These are phyloP conservation scores for Calendula officinalis DNA, from an alignment of 129 eudicot genomes.

Conservation along the genomic window DNA sequence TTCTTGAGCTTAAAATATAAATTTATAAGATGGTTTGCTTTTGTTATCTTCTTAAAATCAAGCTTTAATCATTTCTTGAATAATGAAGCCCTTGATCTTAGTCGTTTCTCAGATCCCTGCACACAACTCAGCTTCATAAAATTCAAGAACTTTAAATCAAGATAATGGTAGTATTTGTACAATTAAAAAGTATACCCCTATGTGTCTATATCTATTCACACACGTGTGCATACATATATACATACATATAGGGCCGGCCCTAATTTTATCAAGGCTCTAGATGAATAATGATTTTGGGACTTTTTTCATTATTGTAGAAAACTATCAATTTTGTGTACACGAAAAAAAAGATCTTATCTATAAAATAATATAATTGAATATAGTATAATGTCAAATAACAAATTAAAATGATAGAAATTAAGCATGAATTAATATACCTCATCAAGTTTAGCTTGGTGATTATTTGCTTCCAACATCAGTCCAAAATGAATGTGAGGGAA, in stretches of 20 bases:
- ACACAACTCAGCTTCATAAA: slow-evolving; percentile 30
- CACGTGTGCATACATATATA: background rate
- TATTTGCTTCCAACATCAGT: slow-evolving; percentile 79
- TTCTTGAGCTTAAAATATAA: slow-evolving; percentile 33
- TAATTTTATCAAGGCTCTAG: too few relatives aligned
- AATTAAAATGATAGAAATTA: too few relatives aligned
- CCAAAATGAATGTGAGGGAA: slow-evolving; percentile 97
- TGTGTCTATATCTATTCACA: background rate
- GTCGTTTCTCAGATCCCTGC: slow-evolving; percentile 47
- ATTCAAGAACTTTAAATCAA: background rate
- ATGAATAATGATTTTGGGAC: too few relatives aligned
- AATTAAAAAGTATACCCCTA: background rate
- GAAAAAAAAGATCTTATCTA: background rate
- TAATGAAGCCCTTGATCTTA: slow-evolving; percentile 41
- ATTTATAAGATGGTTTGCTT: slow-evolving; percentile 23
- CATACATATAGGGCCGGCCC: too few relatives aligned
- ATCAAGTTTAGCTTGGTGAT: slow-evolving; percentile 62
- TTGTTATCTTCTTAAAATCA: slow-evolving; percentile 7
- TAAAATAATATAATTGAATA: background rate
- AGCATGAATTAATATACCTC: slow-evolving; percentile 43
- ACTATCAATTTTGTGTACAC: too few relatives aligned
- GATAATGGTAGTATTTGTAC: background rate
- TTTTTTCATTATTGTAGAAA: too few relatives aligned
- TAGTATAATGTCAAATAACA: background rate
- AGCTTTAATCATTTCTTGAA: slow-evolving; percentile 45